Evolutionary conservation across 257 asterid genomes (phyloP).

Genomic region (Anisodus acutangulus): DNA sequence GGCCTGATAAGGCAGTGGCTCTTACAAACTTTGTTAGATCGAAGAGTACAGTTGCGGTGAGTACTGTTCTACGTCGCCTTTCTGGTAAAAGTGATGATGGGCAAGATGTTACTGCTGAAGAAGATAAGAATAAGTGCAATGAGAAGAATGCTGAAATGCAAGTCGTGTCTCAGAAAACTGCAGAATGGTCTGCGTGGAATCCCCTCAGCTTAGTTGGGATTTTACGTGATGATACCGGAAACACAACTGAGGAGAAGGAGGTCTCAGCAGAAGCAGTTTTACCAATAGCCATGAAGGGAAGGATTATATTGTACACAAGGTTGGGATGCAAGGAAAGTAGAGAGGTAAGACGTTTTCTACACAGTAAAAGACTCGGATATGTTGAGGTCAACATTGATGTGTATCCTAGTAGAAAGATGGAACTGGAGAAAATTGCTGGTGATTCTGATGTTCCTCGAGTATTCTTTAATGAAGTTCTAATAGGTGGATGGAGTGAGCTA

Average conservation of each 20-base stretch:
- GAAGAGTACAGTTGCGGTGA: slow-evolving; percentile 71
- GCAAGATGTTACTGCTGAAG: slow-evolving; percentile 49
- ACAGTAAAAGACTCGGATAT: slow-evolving; percentile 66
- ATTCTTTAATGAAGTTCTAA: slow-evolving; percentile 76
- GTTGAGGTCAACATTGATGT: slow-evolving; percentile 80
- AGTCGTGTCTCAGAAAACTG: slow-evolving; percentile 43
- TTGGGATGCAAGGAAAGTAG: slow-evolving; percentile 71
- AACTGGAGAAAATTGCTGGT: slow-evolving; percentile 76
- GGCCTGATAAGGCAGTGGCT: slow-evolving; percentile 88
- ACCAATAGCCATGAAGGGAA: slow-evolving; percentile 74
- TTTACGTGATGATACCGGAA: slow-evolving; percentile 52
- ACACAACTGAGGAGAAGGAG: slow-evolving; percentile 41
- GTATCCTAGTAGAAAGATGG: slow-evolving; percentile 71
- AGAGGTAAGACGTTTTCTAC: slow-evolving; percentile 64
- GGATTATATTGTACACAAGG: slow-evolving; percentile 70
- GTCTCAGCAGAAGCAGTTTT: slow-evolving; percentile 40
- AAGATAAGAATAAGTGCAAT: slow-evolving; percentile 34
- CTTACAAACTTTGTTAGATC: slow-evolving; percentile 70
- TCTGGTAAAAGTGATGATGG: slow-evolving; percentile 70
- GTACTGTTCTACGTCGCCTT: slow-evolving; percentile 74
- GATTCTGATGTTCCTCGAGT: slow-evolving; percentile 75
- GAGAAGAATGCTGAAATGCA: slow-evolving; percentile 41
- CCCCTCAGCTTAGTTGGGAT: slow-evolving; percentile 67
- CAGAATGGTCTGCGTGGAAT: slow-evolving; percentile 62
- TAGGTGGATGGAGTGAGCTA: slow-evolving; percentile 75